A percentile compares a stretch with the other conserved stretches of the same genome.
Conservation (phyloP, 1,139 yeast species). For the Wickerhamomyces sp. region DNA sequence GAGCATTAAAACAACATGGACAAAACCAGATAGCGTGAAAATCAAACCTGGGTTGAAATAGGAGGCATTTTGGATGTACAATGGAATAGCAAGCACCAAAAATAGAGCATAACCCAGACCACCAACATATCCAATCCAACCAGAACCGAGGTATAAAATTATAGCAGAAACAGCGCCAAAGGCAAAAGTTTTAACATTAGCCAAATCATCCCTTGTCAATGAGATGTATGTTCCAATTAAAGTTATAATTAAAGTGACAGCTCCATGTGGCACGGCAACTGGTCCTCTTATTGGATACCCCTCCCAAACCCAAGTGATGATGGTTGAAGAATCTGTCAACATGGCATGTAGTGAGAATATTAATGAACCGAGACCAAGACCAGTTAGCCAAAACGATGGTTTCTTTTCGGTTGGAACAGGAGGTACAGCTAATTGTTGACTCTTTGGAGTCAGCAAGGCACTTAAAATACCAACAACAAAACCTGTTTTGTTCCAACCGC, state of each 20-base stretch:
- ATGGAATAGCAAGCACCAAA: constrained; percentile 58
- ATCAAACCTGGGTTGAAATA: constrained; percentile 54
- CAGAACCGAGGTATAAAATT: constrained; percentile 45
- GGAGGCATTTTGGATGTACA: constrained; percentile 52
- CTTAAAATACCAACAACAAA: constrained; percentile 59
- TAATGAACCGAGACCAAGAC: constrained; percentile 73
- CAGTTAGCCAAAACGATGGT: constrained; percentile 37
- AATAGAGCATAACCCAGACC: constrained; percentile 63
- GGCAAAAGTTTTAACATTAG: constrained; percentile 19
- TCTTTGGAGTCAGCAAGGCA: constrained; percentile 48
- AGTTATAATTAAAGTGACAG: constrained; percentile 57
- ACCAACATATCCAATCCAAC: constrained; percentile 85
- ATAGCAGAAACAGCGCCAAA: constrained; percentile 26
- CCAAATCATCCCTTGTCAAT: constrained; percentile 22
- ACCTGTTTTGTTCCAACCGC: constrained; percentile 80
- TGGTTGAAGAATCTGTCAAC: constrained; percentile 77
- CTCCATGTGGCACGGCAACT: constrained; percentile 83
- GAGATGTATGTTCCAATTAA: constrained; percentile 52
- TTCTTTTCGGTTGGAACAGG: constrained; percentile 17
- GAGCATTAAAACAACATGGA: constrained; percentile 53
- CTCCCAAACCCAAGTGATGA: constrained; percentile 90
- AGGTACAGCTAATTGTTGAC: constrained; percentile 8
- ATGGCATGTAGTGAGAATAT: constrained; percentile 70
- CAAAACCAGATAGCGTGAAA: constrained; percentile 53
- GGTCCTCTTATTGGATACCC: constrained; percentile 90